Percentiles rank a stretch among this genome's conserved stretches.
phyloP scores from a whole-genome alignment of 164 flowering plant species.

The Vitis rupestris region DNA sequence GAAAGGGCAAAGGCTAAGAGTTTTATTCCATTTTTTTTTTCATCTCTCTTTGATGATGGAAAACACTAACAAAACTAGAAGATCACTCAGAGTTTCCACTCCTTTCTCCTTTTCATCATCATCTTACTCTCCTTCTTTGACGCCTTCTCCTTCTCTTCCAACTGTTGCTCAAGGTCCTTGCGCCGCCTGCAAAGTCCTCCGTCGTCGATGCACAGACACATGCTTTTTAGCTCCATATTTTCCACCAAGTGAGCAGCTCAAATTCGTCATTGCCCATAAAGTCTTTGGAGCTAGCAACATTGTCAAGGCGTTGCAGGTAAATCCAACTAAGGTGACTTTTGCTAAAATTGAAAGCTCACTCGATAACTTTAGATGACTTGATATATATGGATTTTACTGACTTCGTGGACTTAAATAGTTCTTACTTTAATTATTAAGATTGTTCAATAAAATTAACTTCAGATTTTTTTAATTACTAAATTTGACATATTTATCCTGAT shows the following conservation, averaged over 20 bases:
- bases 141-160: slow-evolving; percentile 14
- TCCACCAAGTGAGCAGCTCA: slow-evolving; percentile 70
- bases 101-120: slow-evolving; percentile 13
- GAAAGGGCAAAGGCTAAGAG: too few relatives aligned
- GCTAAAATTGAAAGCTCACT: too few relatives aligned
- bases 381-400: too few relatives aligned
- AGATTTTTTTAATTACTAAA: too few relatives aligned
- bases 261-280: slow-evolving; percentile 79
- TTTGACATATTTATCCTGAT: too few relatives aligned
- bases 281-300: slow-evolving; percentile 86
- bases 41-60: neutral
- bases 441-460: too few relatives aligned
- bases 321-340: too few relatives aligned
- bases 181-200: slow-evolving; percentile 79
- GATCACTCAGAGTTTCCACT: neutral
- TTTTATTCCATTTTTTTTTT: too few relatives aligned
- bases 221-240: slow-evolving; percentile 77
- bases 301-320: slow-evolving; percentile 74
- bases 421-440: too few relatives aligned
- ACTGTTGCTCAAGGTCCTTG: slow-evolving; percentile 53
- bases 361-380: too few relatives aligned
- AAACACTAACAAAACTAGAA: too few relatives aligned
- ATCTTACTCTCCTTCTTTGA: neutral
- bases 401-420: too few relatives aligned
- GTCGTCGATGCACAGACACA: slow-evolving; percentile 63